Base-by-base conservation (phyloP, 768 basidiomycete species). In the Calocybe gangraenosa region DNA sequence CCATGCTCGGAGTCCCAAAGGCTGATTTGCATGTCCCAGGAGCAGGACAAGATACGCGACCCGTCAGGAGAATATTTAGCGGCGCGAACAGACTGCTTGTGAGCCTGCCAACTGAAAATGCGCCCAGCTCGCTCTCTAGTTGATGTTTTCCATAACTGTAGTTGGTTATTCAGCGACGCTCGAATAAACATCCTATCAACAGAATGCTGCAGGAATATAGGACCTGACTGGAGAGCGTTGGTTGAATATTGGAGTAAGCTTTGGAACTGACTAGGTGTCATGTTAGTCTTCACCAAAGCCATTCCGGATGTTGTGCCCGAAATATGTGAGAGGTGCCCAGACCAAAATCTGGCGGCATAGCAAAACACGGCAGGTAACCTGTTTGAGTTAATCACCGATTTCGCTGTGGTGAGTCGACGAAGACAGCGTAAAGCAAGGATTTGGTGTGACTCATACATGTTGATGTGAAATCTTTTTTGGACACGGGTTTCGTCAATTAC, bases 401-500 rank as follows among this genome's bases (percentile, higher is more conserved):
- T 20, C 4, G 18, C 41, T 8, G 33, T n/a, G 3, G n/a, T 11
- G 22, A 49, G 28, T 11, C 37, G 39, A 7, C 23, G 33, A 14
- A 49, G 33, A 30, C 43, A 49, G 15, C 37, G 43, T 6, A 35
- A 2, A 13, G 31, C 43, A 11, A 49, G 18, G 17, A 44, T 42
- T 25, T 17, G 33, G 18, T 49, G 23, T 3, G 48, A 17, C 3
- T 3, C 18, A 37, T 30, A 15, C 5, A 14, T 17, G 20, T 49
- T 22, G 8, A 49, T 25, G 3, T 25, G 43, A 13, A 41, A 45
- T 3, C 11, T 25, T 10, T 25, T 7, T 42, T 42, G 28, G 20
- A 42, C 30, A n/a, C 39, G 39, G 20, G 37, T 19, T 13, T 45
- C 11, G 25, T 41, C 46, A 13, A 47, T 53, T 33, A 47, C 38